Evolutionary conservation across 2,329 filamentous ascomycete genomes (phyloP).

Genomic region (Colletotrichum orbiculare): DNA sequence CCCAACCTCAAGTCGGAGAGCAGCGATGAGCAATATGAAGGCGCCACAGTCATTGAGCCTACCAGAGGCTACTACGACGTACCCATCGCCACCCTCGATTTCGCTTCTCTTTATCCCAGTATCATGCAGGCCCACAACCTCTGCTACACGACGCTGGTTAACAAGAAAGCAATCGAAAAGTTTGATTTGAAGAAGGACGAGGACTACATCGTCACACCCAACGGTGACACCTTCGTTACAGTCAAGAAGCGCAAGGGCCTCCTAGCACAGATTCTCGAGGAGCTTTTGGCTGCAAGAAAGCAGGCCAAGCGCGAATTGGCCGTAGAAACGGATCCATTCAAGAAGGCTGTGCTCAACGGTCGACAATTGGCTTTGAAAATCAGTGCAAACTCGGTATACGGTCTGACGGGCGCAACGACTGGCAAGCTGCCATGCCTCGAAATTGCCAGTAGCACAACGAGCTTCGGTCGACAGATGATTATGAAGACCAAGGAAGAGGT

Average conservation of each 20-base stretch:
- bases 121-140: constrained; percentile 99
- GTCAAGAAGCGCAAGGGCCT: constrained; percentile 89
- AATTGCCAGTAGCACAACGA: constrained; percentile 96
- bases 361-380: constrained; percentile 95
- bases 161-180: constrained; percentile 80
- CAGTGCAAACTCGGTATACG: constrained; percentile 98
- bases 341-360: constrained; percentile 97
- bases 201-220: constrained; percentile 96
- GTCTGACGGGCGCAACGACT: constrained; percentile 93
- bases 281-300: constrained; percentile 91
- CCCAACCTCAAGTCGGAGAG: constrained; percentile 81
- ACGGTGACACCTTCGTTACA: constrained; percentile 93
- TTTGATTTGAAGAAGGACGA: constrained; percentile 85
- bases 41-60: constrained; percentile 97
- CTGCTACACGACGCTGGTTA: constrained; percentile 94
- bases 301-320: constrained; percentile 92
- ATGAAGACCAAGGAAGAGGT: constrained; percentile 98
- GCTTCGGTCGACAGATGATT: constrained; percentile 98
- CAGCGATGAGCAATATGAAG: constrained; percentile 92
- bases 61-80: constrained; percentile 93
- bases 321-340: constrained; percentile 92
- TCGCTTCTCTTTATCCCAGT: constrained; percentile 96
- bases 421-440: constrained; percentile 95
- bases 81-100: constrained; percentile 96
- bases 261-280: constrained; percentile 94